Evolutionary conservation across 2,329 filamentous ascomycete genomes (phyloP).

Genomic region (Thielaviopsis musarum): DNA sequence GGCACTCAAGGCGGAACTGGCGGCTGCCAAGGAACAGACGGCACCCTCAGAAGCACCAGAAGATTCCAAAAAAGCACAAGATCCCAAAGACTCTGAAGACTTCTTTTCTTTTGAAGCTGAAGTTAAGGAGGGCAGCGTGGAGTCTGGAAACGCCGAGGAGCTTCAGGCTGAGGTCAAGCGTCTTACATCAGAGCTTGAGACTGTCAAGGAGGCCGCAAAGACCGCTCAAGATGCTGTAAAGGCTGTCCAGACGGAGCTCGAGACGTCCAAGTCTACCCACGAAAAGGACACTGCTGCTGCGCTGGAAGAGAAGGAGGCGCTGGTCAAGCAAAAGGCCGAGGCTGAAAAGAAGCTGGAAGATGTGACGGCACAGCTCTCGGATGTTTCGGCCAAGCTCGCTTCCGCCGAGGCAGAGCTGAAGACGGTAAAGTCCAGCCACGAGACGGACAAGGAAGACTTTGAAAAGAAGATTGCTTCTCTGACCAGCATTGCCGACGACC

Average conservation of each 20-base stretch:
- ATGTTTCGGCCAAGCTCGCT: neutral
- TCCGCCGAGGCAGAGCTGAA: conserved; percentile 14
- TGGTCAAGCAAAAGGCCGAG: conserved; percentile 29
- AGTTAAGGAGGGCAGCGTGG: conserved; percentile 56
- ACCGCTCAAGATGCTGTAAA: conserved; percentile 53
- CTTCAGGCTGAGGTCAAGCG: conserved; percentile 52
- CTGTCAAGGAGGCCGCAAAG: conserved; percentile 52
- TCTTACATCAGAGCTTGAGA: conserved; percentile 53
- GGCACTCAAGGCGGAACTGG: conserved; percentile 34
- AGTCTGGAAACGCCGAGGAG: conserved; percentile 50
- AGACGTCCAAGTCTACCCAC: conserved; percentile 21
- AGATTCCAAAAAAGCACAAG: conserved; percentile 19
- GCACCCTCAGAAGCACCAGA: conserved; percentile 3
- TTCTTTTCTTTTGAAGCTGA: conserved; percentile 91
- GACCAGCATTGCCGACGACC: conserved; percentile 17
- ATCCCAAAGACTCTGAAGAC: conserved; percentile 28
- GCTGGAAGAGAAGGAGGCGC: conserved; percentile 25
- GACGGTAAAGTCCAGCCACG: conserved; percentile 10
- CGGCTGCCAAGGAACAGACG: conserved; percentile 18
- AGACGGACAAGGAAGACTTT: conserved; percentile 19
- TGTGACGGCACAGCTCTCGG: neutral
- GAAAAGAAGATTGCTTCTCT: conserved; percentile 16
- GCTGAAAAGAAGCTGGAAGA: conserved; percentile 5
- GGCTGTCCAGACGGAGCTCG: conserved; percentile 47
- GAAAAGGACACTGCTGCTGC: conserved; percentile 20